These are phyloP conservation scores for Rhododendron griersonianum DNA, from an alignment of 148 eudicot species.

Conservation along the genomic window DNA sequence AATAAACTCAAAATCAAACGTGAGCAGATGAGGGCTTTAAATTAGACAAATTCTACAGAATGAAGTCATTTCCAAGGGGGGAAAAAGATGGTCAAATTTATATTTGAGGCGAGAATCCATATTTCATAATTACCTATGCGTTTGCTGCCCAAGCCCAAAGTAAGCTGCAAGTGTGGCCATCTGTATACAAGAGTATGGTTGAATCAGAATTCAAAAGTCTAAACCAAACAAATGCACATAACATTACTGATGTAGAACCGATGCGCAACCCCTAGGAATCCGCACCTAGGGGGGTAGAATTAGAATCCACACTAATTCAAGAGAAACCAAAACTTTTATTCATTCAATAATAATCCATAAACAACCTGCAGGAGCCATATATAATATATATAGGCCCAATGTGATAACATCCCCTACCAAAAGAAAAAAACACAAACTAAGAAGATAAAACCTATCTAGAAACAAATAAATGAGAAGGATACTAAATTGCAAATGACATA, in stretches of 20 bases:
- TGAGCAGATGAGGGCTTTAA: neutral
- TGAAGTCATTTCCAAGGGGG: neutral
- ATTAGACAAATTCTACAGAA: neutral
- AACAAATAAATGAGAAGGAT: too few relatives aligned
- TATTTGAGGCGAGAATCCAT: neutral
- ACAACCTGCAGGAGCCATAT: too few relatives aligned
- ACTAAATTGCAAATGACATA: too few relatives aligned
- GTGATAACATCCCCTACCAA: too few relatives aligned
- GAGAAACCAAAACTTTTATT: too few relatives aligned
- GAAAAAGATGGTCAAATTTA: neutral
- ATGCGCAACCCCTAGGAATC: too few relatives aligned
- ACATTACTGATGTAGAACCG: neutral
- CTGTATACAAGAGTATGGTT: conserved; percentile 34
- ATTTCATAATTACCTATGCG: conserved; percentile 54
- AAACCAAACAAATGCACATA: neutral
- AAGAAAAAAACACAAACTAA: too few relatives aligned
- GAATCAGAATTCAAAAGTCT: conserved; percentile 1
- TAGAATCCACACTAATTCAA: too few relatives aligned
- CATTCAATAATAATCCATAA: too few relatives aligned
- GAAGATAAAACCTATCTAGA: too few relatives aligned
- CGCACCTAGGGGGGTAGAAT: too few relatives aligned
- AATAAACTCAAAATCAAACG: neutral
- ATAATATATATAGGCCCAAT: too few relatives aligned
- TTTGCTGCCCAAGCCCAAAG: conserved; percentile 91
- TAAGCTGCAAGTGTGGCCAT: conserved; percentile 95